Conservation (phyloP, 1,284 basidiomycete species). For the Moniliella sp. region DNA sequence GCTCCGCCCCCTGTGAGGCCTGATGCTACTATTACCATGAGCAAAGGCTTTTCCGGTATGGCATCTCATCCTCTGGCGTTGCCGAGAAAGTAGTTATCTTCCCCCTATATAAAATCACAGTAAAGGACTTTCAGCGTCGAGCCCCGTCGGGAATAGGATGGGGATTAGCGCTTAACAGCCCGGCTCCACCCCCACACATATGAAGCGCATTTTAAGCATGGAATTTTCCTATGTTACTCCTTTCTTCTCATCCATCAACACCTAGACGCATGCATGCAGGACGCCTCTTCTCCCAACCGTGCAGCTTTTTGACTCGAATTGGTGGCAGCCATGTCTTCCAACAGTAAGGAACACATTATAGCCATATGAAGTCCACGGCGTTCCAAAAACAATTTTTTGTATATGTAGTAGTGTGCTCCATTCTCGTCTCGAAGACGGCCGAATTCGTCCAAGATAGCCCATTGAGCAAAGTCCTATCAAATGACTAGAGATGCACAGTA, state of each 20-base stretch:
- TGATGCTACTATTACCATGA: constrained; percentile 61
- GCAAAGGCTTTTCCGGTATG: constrained; percentile 16
- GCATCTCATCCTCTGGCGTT: too few relatives aligned
- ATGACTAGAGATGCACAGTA: too few relatives aligned
- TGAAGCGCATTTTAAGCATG: constrained; percentile 61
- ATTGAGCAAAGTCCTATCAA: too few relatives aligned
- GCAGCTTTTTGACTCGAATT: constrained; percentile 34
- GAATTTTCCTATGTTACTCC: too few relatives aligned
- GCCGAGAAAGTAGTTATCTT: constrained; percentile 22
- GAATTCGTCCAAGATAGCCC: too few relatives aligned
- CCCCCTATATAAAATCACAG: constrained; percentile 1
- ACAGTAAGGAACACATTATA: too few relatives aligned
- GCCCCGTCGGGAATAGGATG: constrained; percentile 11
- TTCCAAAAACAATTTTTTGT: too few relatives aligned
- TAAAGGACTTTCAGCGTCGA: not conserved
- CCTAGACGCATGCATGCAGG: constrained; percentile 51
- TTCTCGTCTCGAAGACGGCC: too few relatives aligned
- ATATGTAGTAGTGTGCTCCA: too few relatives aligned
- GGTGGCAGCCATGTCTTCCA: too few relatives aligned
- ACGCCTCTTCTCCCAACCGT: constrained; percentile 37
- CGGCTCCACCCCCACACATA: constrained; percentile 31
- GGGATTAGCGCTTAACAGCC: constrained; percentile 45
- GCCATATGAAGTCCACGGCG: too few relatives aligned
- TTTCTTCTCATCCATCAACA: too few relatives aligned
- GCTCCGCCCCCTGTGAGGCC: constrained; percentile 51